These are phyloP conservation scores for Sorghum bicolor DNA, from an alignment of 176 grass and related monocot species.

Conservation along the genomic window Sorghum_bicolor_NCBIv3 NC_012872.2:64086001-64086500, in stretches of 20 bases:
- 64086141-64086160: conserved; percentile 24
- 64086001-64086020: neutral
- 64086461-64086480: too few species aligned
- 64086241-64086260: conserved; percentile 10
- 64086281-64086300: conserved; percentile 4
- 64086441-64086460: too few species aligned
- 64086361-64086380: conserved; percentile 12
- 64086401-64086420: neutral
- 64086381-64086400: neutral
- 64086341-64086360: neutral
- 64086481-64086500: too few species aligned
- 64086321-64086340: conserved; percentile 4
- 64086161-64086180: conserved; percentile 29
- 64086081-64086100: conserved; percentile 30
- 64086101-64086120: conserved; percentile 34
- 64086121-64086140: conserved; percentile 3
- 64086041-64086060: conserved; percentile 8
- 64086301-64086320: conserved; percentile 24
- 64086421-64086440: neutral
- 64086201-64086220: neutral
- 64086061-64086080: conserved; percentile 19
- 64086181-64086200: neutral
- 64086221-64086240: conserved; percentile 26
- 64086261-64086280: conserved; percentile 16
- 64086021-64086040: conserved; percentile 18